Evolutionary conservation across 495 filamentous ascomycete genomes (phyloP).

Genomic region (Niebla homalea): DNA sequence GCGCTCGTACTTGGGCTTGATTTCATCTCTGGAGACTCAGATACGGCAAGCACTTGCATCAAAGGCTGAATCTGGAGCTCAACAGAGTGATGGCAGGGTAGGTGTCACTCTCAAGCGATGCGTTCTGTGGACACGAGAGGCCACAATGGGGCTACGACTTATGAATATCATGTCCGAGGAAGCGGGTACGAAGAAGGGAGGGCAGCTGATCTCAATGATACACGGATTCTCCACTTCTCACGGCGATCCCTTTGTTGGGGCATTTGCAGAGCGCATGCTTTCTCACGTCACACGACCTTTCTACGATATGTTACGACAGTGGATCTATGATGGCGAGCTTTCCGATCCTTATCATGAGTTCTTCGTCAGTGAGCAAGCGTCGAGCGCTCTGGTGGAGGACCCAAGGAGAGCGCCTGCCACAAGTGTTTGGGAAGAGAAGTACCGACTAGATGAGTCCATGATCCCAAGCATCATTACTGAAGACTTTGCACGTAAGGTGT

Average conservation of each 20-base stretch:
- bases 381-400: conserved; percentile 27
- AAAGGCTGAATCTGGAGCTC: conserved; percentile 48
- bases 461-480: conserved; percentile 83
- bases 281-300: conserved; percentile 89
- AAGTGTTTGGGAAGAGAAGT: conserved; percentile 97
- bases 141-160: conserved; percentile 87
- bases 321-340: conserved; percentile 98
- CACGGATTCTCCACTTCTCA: conserved; percentile 88
- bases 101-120: conserved; percentile 95
- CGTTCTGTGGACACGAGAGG: conserved; percentile 93
- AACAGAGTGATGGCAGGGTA: conserved; percentile 61
- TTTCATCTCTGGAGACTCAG: conserved; percentile 88
- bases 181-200: conserved; percentile 74
- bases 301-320: conserved; percentile 88
- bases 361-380: conserved; percentile 70
- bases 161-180: conserved; percentile 93
- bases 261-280: conserved; percentile 86
- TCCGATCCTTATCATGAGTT: conserved; percentile 94
- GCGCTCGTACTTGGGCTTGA: conserved; percentile 79
- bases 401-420: conserved; percentile 57
- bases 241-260: conserved; percentile 86
- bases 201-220: conserved; percentile 86
- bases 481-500: conserved; percentile 89
- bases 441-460: conserved; percentile 72
- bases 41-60: conserved; percentile 67